Evolutionary conservation across 2,329 filamentous ascomycete species (phyloP), one percentile per base, ranked within the genome.

Genomic region (Calonectria pauciramosa): DNA sequence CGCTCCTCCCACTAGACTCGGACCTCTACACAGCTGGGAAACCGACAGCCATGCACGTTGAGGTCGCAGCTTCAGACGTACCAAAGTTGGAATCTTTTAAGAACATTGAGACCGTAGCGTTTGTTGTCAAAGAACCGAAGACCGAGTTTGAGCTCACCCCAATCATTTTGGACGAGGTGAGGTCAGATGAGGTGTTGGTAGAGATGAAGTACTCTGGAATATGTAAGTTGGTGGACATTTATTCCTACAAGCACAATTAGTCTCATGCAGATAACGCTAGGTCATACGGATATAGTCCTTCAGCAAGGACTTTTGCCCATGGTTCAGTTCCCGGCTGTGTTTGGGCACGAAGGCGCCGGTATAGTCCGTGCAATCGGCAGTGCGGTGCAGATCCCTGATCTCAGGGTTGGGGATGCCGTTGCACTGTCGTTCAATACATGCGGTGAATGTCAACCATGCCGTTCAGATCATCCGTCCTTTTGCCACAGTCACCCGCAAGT

Each of bases 201-300:
- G 70, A 75, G 65, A 75, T 75, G 73, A 75, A 75, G 41, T 75
- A 72, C 34, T 75, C 70, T 8, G 73, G 73, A 18, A 75, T 75
- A 56, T 73, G 73, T 41, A 66, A 75, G 59, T 66, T 63, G 20
- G 18, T 32, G 66, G n/a, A 14, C 13, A 8, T 44, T n/a, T n/a
- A n/a, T n/a, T n/a, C n/a, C n/a, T n/a, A n/a, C n/a, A n/a, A n/a
- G n/a, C n/a, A n/a, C n/a, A n/a, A n/a, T n/a, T 28, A 26, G 23
- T n/a, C 23, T 18, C 26, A 52, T 14, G 5, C 28, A 52, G n/a
- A 5, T 13, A 23, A 1, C 11, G n/a, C 18, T 28, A 9, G 54
- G 64, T 72, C 20, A 73, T 30, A 75, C 47, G 65, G 73, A 73
- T 38, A 51, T 72, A 3, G 66, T 75, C 32, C 41, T 75, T 11